A percentile compares a stretch with the other conserved stretches of the same genome.
Evolutionary conservation across 768 basidiomycete genomes (phyloP).

Genomic region (Exidia glandulosa): DNA sequence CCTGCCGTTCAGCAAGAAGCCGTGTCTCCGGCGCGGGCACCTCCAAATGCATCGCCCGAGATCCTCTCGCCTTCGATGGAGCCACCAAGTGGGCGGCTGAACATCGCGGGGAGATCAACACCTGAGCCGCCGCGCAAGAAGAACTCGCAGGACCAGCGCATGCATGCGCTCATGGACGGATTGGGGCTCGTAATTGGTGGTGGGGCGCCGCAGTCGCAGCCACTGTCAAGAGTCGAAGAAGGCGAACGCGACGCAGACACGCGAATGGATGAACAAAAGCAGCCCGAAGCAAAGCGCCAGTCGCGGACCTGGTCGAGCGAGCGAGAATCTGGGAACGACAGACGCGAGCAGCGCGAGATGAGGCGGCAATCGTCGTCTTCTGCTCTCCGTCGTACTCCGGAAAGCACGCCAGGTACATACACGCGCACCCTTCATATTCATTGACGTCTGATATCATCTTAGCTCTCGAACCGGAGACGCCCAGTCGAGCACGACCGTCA

Average conservation of each 20-base stretch:
- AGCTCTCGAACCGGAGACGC: neutral
- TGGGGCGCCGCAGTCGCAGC: too few species aligned
- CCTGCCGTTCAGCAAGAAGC: neutral
- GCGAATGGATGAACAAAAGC: too few species aligned
- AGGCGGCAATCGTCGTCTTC: neutral
- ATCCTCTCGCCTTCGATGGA: too few species aligned
- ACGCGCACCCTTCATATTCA: neutral
- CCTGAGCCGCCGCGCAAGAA: neutral
- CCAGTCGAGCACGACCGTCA: neutral
- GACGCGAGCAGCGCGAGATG: neutral
- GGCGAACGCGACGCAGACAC: too few species aligned
- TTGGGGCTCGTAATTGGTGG: neutral
- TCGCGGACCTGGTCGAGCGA: too few species aligned
- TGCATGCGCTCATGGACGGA: neutral
- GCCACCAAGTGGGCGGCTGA: too few species aligned
- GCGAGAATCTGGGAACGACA: neutral
- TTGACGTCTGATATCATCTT: neutral
- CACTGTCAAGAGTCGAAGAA: too few species aligned
- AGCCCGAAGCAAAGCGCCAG: too few species aligned
- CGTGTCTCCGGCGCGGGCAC: neutral
- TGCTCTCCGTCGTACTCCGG: neutral
- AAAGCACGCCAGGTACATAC: neutral
- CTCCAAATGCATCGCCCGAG: too few species aligned
- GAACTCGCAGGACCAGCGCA: neutral
- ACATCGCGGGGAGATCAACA: too few species aligned